Conservation (phyloP, 192 early-diverging fungal genomes). For the Thoreauomyces humboldtii region DNA sequence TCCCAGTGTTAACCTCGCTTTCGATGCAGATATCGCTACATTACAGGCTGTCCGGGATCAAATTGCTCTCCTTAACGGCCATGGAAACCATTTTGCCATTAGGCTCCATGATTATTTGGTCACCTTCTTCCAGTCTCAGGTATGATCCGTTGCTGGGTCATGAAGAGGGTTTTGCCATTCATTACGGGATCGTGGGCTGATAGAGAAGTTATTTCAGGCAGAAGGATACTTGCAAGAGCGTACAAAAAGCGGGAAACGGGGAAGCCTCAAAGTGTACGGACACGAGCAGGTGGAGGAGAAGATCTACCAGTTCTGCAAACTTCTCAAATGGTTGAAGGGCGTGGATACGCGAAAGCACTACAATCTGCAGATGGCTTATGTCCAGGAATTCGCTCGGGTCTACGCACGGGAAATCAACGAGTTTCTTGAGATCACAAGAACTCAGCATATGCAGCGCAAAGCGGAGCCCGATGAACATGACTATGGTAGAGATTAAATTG, state of each 20-base stretch:
- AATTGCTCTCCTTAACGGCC: constrained; percentile 37
- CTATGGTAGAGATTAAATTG: constrained; percentile 35
- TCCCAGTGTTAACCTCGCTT: too few relatives aligned
- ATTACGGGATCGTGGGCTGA: too few relatives aligned
- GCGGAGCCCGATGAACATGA: constrained; percentile 31
- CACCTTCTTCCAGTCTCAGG: constrained; percentile 24
- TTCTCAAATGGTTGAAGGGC: constrained; percentile 54
- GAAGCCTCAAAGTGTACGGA: constrained; percentile 31
- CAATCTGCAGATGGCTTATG: constrained; percentile 53
- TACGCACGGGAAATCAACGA: constrained; percentile 45
- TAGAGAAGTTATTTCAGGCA: constrained; percentile 15
- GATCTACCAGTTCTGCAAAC: constrained; percentile 40
- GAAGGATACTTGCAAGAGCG: constrained; percentile 41
- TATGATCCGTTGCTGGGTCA: not conserved
- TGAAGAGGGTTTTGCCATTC: too few relatives aligned
- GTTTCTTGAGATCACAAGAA: constrained; percentile 40
- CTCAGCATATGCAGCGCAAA: constrained; percentile 32
- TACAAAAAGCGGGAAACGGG: constrained; percentile 24
- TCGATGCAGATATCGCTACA: constrained; percentile 23
- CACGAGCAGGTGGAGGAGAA: constrained; percentile 50
- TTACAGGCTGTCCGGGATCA: constrained; percentile 45
- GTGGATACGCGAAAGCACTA: constrained; percentile 53
- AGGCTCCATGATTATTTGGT: constrained; percentile 43
- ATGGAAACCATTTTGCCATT: constrained; percentile 42
- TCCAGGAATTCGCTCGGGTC: constrained; percentile 34